Evolutionary conservation across 2,329 filamentous ascomycete species (phyloP).

Genomic region (Penicillium sp.): DNA sequence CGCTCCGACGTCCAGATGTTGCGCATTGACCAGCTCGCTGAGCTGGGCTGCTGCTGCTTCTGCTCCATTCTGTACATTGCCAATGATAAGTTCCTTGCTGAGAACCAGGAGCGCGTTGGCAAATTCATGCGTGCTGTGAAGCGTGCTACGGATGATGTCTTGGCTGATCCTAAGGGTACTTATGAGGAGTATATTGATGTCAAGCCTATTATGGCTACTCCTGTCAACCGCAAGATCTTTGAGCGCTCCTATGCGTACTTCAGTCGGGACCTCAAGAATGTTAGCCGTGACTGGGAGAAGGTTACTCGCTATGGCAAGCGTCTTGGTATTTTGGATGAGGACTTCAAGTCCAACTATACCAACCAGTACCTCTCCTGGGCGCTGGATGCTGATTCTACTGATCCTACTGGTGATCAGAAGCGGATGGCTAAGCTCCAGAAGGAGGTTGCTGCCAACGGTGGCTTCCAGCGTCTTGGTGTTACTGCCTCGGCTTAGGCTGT

Average conservation of each 20-base stretch:
- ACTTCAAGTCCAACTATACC: constrained; percentile 72
- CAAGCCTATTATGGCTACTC: constrained; percentile 68
- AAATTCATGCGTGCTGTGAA: constrained; percentile 74
- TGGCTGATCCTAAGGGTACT: constrained; percentile 61
- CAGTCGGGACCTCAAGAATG: constrained; percentile 72
- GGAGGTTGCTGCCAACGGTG: constrained; percentile 63
- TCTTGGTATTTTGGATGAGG: constrained; percentile 63
- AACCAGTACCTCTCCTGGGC: constrained; percentile 69
- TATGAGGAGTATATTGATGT: constrained; percentile 70
- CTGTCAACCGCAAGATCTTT: constrained; percentile 75
- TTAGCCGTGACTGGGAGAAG: constrained; percentile 72
- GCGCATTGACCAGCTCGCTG: constrained; percentile 75
- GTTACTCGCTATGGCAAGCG: constrained; percentile 76
- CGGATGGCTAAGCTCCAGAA: constrained; percentile 69
- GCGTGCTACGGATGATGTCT: constrained; percentile 70
- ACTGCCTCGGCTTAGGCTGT: constrained; percentile 24
- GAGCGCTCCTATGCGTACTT: constrained; percentile 78
- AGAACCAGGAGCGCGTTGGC: constrained; percentile 64
- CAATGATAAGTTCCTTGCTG: constrained; percentile 68
- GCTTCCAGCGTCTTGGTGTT: constrained; percentile 49
- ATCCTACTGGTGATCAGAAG: constrained; percentile 73
- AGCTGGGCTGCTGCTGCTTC: constrained; percentile 82
- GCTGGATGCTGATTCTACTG: constrained; percentile 63
- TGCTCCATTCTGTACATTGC: constrained; percentile 79
- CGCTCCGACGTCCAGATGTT: constrained; percentile 74